Base-by-base conservation (phyloP, 2,329 filamentous ascomycete genomes). In the Leptographium radiaticola region DNA sequence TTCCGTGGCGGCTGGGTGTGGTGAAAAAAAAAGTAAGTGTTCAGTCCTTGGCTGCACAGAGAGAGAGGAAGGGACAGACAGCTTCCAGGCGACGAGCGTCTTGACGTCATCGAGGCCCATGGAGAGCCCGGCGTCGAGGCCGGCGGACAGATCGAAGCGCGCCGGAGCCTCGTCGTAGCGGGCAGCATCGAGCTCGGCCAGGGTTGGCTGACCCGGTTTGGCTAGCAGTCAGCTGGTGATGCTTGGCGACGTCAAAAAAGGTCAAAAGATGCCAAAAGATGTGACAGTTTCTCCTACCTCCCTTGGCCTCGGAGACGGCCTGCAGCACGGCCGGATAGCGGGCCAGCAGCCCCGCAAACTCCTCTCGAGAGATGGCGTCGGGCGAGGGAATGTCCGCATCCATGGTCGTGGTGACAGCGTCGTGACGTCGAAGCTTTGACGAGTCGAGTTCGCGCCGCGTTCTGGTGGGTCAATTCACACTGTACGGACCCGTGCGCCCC, bases 11-110 rank as follows among this genome's bases (percentile, higher is more conserved):
- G 52, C 56, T 59, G 51, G 1, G 2, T 4, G 8, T 25, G 5
- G 25, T 2, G 25, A 25, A 25, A 25, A 25, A 25, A 25, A 25
- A 25, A 25, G 25, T 5, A 25, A 25, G 25, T 5, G 5, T 2
- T 25, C 25, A 25, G 25, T 25, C 25, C 25, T 25, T 25, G 25
- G 25, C 25, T 25, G 5, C 25, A 25, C 2, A 25, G 5, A 25
- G 25, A 25, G 25, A 25, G 25, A 25, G 25, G 3, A 25, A 25
- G 25, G 39, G 16, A 59, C 80, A 64, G 69, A 86, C 80, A 88
- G 70, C 65, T 88, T 88, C 84, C 84, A 88, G 48, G 84, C 75
- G 11, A 87, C 76, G 4, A 88, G 71, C 20, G 62, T 70, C 60
- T 79, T 74, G 38, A 87, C 70, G 61, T 87, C 77, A 1, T 74